Evolutionary conservation across 768 basidiomycete genomes (phyloP), one percentile per base, ranked within the genome.

Genomic region (Boletus subparvulus): DNA sequence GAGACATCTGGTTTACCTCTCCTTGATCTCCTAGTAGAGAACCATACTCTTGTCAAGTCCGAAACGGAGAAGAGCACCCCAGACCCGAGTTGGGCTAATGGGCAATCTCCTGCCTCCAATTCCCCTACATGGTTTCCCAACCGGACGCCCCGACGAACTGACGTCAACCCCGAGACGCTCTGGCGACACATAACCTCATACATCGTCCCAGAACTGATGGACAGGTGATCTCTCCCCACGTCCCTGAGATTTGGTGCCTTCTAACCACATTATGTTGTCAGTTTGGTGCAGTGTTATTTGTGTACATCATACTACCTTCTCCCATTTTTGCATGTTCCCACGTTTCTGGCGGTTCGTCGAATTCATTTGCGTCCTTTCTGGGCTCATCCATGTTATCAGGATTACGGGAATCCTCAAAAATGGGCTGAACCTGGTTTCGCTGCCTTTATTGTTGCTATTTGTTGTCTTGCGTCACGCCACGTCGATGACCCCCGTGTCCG

Each of bases 341-440:
- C 88, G 6, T 96, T 95, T 73, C 78, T 94, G 43, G 80, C 85
- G 37, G 90, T 91, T 67, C 57, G 78, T 77, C 2, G 36, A 54
- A 40, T 52, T 61, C 49, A 41, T 49, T 46, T 61, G 32, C 33
- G 50, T 37, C 56, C 19, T 28, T 44, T 56, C 56, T 17, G 50
- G 35, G 9, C 72, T 62, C 62, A 67, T 51, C 36, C 52, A 13
- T 54, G 37, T 44, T 50, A 54, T 2, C 61, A 91, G 88, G 94
- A 97, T 72, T 97, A 97, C 69, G 92, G 91, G 41, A 91, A 94
- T 61, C 94, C 94, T 49, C 83, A 85, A 73, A 94, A 94, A 78
- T 96, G 94, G 94, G 91, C 88, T 48, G 93, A 95, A 73, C 92
- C 94, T 9, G 94, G 94, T 10, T 97, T 97, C 66, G 92, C 90